Evolutionary conservation across 2,329 filamentous ascomycete genomes (phyloP).

Genomic region (Colletotrichum sp.): DNA sequence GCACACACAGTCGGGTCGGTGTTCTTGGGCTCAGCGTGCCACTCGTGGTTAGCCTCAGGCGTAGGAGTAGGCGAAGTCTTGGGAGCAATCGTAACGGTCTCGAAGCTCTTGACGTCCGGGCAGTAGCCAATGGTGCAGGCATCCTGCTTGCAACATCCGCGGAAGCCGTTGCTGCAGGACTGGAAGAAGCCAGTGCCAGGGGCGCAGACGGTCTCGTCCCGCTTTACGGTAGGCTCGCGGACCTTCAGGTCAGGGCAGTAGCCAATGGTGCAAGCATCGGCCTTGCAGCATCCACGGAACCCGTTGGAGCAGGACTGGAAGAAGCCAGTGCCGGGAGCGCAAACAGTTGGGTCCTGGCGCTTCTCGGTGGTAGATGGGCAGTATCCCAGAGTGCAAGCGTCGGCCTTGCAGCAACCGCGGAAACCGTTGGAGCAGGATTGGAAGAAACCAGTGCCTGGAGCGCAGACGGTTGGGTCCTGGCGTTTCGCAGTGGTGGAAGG

Average conservation of each 20-base stretch:
- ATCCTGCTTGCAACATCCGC: slow-evolving; percentile 9
- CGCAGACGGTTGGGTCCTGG: not conserved
- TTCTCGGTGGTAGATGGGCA: not conserved
- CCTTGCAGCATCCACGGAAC: slow-evolving; percentile 12
- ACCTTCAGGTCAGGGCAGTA: not conserved
- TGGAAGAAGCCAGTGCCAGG: slow-evolving; percentile 14
- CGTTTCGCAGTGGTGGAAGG: not conserved
- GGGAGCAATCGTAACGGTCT: not conserved
- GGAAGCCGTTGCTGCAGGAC: slow-evolving; percentile 10
- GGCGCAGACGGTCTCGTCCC: not conserved
- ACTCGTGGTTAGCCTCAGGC: not conserved
- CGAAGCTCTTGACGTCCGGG: slow-evolving; percentile 9
- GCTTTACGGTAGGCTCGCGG: not conserved
- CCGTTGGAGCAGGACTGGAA: slow-evolving; percentile 7
- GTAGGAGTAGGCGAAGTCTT: not conserved
- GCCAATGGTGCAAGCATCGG: slow-evolving; percentile 2
- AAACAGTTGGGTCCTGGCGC: not conserved
- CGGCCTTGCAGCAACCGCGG: slow-evolving; percentile 9
- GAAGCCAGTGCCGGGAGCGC: slow-evolving; percentile 4
- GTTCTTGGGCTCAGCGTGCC: not conserved
- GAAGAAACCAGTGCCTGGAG: slow-evolving; percentile 6
- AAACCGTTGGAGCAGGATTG: slow-evolving; percentile 6
- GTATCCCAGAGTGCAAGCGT: slow-evolving; percentile 1
- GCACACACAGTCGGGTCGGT: slow-evolving; percentile 10
- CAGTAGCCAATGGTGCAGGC: slow-evolving; percentile 13